Base-by-base conservation (phyloP, 2,329 filamentous ascomycete genomes). In the Exophiala phaeomuriformis region DNA sequence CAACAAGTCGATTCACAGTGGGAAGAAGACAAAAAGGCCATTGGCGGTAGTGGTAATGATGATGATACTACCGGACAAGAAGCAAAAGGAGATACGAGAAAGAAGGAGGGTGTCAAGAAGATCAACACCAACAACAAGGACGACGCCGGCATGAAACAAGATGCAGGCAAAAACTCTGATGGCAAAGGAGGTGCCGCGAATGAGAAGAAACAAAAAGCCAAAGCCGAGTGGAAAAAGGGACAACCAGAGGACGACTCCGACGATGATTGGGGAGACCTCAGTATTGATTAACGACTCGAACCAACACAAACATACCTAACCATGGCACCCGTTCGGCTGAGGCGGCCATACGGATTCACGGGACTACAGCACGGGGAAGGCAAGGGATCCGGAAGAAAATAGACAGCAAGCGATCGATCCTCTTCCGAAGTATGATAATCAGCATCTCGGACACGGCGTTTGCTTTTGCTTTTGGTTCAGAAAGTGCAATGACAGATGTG, bases 21-120 rank as follows among this genome's bases (percentile, higher is more conserved):
- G 89, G 87, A 94, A 66, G 85, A 90, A 69, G 91, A 96, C 68
- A 94, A 93, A 73, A 78, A 83, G 3, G 82, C 84, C 37, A 84
- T 96, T 63, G 80, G 86, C 61, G 80, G 88, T 57, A 74, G 87
- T 6, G 39, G 5, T 49, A 80, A 80, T 5, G 74, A 81, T 57
- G 74, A 80, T 12, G 36, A 41, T 27, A 43, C 48, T n/a, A n/a
- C 48, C 6, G 48, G 47, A 12, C n/a, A 33, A 31, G 49, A 49
- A 10, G 53, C 57, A 28, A 51, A 51, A 33, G 49, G 43, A 9
- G 30, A 30, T 8, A 40, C 41, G 4, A 33, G 47, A 32, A 48
- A 52, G 43, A 55, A 51, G 6, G 53, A 53, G 28, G 35, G 30
- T 30, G 37, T 39, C 2, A 39, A 40, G 9, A 36, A 49, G 27